Conservation (phyloP, 768 basidiomycete species). For the Leccinum longicurvipes region DNA sequence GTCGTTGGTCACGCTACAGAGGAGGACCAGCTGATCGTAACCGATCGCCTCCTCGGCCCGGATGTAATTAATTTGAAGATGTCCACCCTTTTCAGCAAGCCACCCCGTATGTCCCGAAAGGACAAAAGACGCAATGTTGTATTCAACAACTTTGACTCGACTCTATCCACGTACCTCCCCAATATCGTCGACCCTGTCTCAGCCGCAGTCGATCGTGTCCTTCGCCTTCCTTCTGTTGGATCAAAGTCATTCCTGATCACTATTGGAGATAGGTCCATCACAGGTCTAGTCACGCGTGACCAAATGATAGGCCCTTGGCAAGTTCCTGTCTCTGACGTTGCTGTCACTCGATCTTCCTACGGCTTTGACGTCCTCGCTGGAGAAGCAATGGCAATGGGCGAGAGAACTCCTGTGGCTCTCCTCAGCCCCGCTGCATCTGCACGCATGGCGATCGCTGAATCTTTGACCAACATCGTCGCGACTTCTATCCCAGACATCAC, state of each 20-base stretch:
- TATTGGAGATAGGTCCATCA: constrained; percentile 92
- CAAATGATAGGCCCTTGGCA: constrained; percentile 99
- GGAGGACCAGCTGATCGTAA: constrained; percentile 82
- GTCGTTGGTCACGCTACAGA: constrained; percentile 85
- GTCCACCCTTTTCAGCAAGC: constrained; percentile 95
- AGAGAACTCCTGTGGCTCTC: constrained; percentile 90
- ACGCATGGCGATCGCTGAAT: constrained; percentile 93
- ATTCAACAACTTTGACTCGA: constrained; percentile 63
- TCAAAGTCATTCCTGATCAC: constrained; percentile 98
- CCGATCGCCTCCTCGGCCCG: constrained; percentile 73
- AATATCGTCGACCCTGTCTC: constrained; percentile 45
- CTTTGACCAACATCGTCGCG: constrained; percentile 88
- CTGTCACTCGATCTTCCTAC: constrained; percentile 91
- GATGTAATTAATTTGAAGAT: constrained; percentile 89
- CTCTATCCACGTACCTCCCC: constrained; percentile 67
- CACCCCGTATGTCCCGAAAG: constrained; percentile 83
- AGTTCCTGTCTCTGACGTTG: constrained; percentile 95
- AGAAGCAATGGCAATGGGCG: constrained; percentile 99
- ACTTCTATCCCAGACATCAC: constrained; percentile 67
- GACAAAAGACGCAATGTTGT: constrained; percentile 48
- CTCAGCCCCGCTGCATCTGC: constrained; percentile 87
- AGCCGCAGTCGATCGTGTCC: constrained; percentile 73
- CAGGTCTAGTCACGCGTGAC: constrained; percentile 91
- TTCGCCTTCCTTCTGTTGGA: constrained; percentile 87
- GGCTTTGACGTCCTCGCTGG: constrained; percentile 83